Conservation (phyloP, 371 early-diverging fungal species). For the Conidiobolus coronatus region DNA sequence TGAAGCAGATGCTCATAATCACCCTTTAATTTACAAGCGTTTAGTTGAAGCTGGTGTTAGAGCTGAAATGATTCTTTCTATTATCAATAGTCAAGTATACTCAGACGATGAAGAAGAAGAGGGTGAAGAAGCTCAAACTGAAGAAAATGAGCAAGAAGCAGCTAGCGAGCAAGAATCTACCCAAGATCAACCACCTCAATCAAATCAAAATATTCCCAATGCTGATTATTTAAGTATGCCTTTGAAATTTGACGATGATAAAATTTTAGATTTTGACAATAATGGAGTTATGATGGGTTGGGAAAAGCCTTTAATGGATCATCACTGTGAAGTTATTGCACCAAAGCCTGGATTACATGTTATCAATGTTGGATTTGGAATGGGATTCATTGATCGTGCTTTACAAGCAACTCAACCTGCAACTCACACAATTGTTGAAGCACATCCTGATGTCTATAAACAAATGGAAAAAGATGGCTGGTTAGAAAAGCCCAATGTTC, state of each 20-base stretch:
- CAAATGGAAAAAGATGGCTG: slow-evolving; percentile 67
- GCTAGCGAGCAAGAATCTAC: slow-evolving; percentile 17
- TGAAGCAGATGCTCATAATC: slow-evolving; percentile 27
- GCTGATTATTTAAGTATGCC: slow-evolving; percentile 50
- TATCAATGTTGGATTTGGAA: slow-evolving; percentile 71
- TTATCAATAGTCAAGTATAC: slow-evolving; percentile 1
- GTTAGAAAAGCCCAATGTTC: slow-evolving; percentile 62
- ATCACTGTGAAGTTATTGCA: slow-evolving; percentile 62
- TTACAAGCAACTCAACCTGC: slow-evolving; percentile 46
- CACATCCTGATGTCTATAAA: slow-evolving; percentile 86
- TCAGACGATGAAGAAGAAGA: slow-evolving; percentile 12
- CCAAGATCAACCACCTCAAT: slow-evolving; percentile 4
- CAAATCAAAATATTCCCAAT: slow-evolving; percentile 27
- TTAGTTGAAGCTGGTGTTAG: slow-evolving; percentile 67
- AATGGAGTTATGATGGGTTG: slow-evolving; percentile 97
- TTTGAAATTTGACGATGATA: slow-evolving; percentile 40
- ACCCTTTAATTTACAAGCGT: slow-evolving; percentile 29
- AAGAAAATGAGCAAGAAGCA: slow-evolving; percentile 12
- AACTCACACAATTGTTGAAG: slow-evolving; percentile 83
- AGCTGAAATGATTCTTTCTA: slow-evolving; percentile 43
- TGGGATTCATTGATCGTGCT: slow-evolving; percentile 71
- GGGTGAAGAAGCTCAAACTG: slow-evolving; percentile 12
- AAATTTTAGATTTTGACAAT: slow-evolving; percentile 57
- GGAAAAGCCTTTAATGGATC: slow-evolving; percentile 85
- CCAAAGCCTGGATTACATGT: slow-evolving; percentile 36